Base-by-base conservation (phyloP, 164 flowering plant species). In the Cinnamomum chago region DNA sequence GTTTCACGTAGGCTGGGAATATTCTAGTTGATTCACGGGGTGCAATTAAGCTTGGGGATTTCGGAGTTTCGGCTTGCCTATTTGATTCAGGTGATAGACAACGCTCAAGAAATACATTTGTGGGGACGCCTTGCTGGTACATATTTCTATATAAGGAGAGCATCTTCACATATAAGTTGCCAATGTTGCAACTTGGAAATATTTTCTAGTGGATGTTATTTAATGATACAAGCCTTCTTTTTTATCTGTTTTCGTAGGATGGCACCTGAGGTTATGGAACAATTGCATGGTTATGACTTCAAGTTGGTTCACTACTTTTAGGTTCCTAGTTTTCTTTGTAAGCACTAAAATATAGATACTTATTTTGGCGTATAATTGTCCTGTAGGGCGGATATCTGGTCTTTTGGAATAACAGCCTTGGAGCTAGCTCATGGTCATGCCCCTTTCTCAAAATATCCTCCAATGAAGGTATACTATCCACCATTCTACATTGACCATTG, bases 351-450 rank as follows among this genome's bases (percentile, higher is more conserved):
- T 23, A 65, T 77, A 50, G 51, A 72, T 62, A 27, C 55, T 28
- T 28, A 68, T 74, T 50, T 62, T 75, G 64, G 58, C 68, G 75
- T 78, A 58, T 72, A 70, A 68, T 67, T 73, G 71, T 70, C 47
- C 18, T 81, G 79, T 86, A 95, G 99, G 85, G 99, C 99, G 70
- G 99, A 95, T 87, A 92, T 95, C 24, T 95, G 99, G 99, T 95
- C 99, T 15, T 95, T 95, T 83, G 99, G 98, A 33, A 95, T 95
- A 85, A 95, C 99, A 70, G 99, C 97, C 35, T 81, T 95, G 79
- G 99, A 95, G 81, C 96, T 95, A 72, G 99, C 99, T n/a, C 99
- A 93, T 83, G 99, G 99, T 68, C 97, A 95, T 86, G 99, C 99
- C 78, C 99, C 99, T 74, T 95, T 95, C 81, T 95, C 99, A 73